These are phyloP conservation scores for Penicillium chermesinum DNA, from an alignment of 495 filamentous ascomycete species.

Conservation along the genomic window DNA sequence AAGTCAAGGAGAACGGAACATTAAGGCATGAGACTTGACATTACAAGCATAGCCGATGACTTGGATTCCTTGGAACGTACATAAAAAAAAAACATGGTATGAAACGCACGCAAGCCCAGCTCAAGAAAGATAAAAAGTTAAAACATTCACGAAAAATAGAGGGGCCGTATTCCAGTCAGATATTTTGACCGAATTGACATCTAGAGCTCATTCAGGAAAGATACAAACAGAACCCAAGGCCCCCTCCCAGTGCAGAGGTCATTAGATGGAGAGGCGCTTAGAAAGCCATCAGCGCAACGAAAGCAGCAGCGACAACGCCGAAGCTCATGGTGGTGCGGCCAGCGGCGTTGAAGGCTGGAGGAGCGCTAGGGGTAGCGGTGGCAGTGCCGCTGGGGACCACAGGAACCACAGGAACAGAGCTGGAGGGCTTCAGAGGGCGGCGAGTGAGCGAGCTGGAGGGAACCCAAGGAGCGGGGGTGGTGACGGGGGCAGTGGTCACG, in stretches of 20 bases:
- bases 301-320: slow-evolving; percentile 42
- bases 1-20: not conserved
- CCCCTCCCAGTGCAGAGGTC: not conserved
- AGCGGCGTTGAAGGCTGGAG: slow-evolving; percentile 44
- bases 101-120: slow-evolving; percentile 13
- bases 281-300: slow-evolving; percentile 39
- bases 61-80: slow-evolving; percentile 14
- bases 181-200: slow-evolving; percentile 11
- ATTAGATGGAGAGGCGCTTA: slow-evolving; percentile 19
- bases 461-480: slow-evolving; percentile 14
- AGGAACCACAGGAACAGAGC: slow-evolving; percentile 7
- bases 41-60: slow-evolving; percentile 17
- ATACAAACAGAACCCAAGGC: not conserved
- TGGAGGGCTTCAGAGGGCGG: slow-evolving; percentile 7
- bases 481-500: too few relatives aligned
- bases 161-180: slow-evolving; percentile 7
- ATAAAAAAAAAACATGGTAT: slow-evolving; percentile 10
- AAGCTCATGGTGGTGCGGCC: slow-evolving; percentile 41
- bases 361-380: slow-evolving; percentile 24
- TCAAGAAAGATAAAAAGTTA: slow-evolving; percentile 5
- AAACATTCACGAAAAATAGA: slow-evolving; percentile 4
- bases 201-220: slow-evolving; percentile 3
- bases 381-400: slow-evolving; percentile 18
- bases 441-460: slow-evolving; percentile 22
- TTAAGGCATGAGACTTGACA: slow-evolving; percentile 12